Conservation (phyloP, 768 basidiomycete genomes). For the Amanita exitialis region DNA sequence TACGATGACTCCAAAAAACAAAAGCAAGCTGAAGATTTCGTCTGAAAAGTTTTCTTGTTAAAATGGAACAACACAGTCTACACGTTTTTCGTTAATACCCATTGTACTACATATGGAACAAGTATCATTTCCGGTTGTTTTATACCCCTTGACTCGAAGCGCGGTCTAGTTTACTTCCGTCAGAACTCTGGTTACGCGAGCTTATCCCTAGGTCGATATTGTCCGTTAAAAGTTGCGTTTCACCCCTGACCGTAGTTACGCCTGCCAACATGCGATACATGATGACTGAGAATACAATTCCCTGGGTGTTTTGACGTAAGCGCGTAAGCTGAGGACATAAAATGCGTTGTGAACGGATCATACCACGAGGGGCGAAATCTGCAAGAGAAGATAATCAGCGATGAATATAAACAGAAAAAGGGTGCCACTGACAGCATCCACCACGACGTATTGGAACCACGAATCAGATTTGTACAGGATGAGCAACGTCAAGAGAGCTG, state of each 20-base stretch:
- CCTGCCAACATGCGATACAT: conserved; percentile 1
- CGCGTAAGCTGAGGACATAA: background rate
- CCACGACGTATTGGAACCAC: conserved; percentile 22
- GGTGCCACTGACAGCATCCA: conserved; percentile 19
- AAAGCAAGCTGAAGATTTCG: background rate
- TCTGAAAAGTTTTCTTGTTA: background rate
- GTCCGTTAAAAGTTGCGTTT: background rate
- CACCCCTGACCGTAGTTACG: background rate
- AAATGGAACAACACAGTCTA: background rate
- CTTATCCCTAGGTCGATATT: background rate
- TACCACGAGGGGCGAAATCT: conserved; percentile 6
- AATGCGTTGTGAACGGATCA: conserved; percentile 1
- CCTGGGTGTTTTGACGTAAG: background rate
- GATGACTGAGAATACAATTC: conserved; percentile 3
- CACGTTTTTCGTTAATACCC: too few species aligned
- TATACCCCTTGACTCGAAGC: background rate
- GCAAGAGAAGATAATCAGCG: background rate
- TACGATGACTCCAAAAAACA: background rate
- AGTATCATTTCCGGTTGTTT: background rate
- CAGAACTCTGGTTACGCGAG: background rate
- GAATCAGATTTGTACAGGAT: conserved; percentile 18
- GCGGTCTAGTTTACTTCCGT: background rate
- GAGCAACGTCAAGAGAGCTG: conserved; percentile 19
- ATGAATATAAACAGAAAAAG: background rate
- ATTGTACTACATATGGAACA: background rate